phyloP scores from a whole-genome alignment of 176 grass and related monocot species.

The Tuctoria greenei region DNA sequence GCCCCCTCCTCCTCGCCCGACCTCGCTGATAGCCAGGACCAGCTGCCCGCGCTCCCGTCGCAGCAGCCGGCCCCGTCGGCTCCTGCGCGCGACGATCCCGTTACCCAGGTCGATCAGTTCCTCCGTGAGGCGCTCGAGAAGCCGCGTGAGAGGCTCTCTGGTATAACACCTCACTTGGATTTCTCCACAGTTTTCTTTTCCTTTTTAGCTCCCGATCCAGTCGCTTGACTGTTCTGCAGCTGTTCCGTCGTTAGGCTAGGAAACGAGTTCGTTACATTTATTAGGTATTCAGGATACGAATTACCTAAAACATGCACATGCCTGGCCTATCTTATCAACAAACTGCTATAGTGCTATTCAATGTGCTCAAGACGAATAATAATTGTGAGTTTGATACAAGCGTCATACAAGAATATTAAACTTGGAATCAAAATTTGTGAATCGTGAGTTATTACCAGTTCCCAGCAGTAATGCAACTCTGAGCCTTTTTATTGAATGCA shows the following conservation, averaged over 20 bases:
- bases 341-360: not conserved
- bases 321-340: not conserved
- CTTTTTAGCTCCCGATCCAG: not conserved
- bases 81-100: slow-evolving; percentile 30
- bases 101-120: slow-evolving; percentile 82
- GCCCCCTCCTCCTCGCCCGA: slow-evolving; percentile 42
- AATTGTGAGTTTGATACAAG: not conserved
- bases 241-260: not conserved
- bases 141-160: slow-evolving; percentile 79
- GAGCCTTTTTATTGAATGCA: not conserved
- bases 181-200: not conserved
- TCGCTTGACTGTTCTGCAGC: not conserved
- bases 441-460: not conserved
- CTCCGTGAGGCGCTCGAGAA: slow-evolving; percentile 93
- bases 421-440: not conserved
- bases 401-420: not conserved
- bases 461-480: not conserved
- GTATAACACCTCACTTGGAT: slow-evolving; percentile 30
- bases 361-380: not conserved
- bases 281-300: not conserved
- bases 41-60: not conserved
- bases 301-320: not conserved
- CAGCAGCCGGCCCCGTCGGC: not conserved
- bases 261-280: not conserved
- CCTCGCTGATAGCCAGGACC: slow-evolving; percentile 23